Evolutionary conservation across 352 stramenopile species (phyloP).

Genomic region (Elongisporangium undulatum): DNA sequence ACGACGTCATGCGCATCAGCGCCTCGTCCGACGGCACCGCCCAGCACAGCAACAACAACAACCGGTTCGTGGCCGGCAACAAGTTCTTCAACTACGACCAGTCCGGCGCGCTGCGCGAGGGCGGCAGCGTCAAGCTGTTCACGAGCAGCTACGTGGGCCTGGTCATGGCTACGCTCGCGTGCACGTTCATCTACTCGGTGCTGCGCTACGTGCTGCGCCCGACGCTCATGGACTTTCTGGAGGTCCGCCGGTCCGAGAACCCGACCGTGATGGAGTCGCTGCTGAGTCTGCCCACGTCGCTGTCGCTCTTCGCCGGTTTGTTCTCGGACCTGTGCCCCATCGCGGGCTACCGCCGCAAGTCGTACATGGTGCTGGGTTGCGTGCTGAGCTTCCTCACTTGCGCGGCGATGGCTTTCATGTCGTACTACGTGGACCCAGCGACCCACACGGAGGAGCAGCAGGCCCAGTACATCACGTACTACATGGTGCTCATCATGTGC

Average conservation of each 20-base stretch:
- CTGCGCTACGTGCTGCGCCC: conserved; percentile 62
- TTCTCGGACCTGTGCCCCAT: conserved; percentile 63
- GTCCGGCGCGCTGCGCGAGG: conserved; percentile 58
- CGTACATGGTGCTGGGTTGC: conserved; percentile 68
- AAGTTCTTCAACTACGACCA: conserved; percentile 68
- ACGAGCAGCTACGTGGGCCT: conserved; percentile 51
- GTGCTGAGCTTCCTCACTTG: conserved; percentile 20
- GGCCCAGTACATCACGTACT: conserved; percentile 31
- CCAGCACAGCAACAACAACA: conserved; percentile 15
- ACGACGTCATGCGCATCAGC: too few species aligned
- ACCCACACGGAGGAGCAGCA: conserved; percentile 1
- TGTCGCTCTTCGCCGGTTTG: conserved; percentile 56
- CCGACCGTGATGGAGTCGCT: conserved; percentile 64
- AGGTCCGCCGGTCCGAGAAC: conserved; percentile 46
- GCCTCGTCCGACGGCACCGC: conserved; percentile 14
- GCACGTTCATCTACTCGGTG: conserved; percentile 49
- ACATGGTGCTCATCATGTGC: conserved; percentile 66
- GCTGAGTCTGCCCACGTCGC: conserved; percentile 82
- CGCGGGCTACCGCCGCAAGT: conserved; percentile 53
- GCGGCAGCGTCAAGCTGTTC: conserved; percentile 58
- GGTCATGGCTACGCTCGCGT: conserved; percentile 46
- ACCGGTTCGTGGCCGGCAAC: conserved; percentile 40
- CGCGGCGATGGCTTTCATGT: conserved; percentile 7
- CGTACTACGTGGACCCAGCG: conserved; percentile 9
- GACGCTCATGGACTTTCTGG: conserved; percentile 60